Conservation (phyloP, 148 eudicot species). For the Drosera capensis region DNA sequence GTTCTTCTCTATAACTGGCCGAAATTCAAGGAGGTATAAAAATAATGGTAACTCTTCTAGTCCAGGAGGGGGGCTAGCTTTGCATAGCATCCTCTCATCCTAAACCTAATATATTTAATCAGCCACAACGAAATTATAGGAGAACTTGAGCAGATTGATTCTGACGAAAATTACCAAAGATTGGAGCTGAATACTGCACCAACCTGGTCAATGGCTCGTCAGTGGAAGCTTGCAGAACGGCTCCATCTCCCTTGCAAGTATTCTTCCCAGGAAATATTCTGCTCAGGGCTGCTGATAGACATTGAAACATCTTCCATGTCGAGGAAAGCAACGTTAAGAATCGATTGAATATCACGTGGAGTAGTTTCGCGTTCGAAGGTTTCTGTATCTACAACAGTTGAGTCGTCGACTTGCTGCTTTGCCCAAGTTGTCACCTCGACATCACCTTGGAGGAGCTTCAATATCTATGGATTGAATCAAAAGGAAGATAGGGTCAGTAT, state of each 20-base stretch:
- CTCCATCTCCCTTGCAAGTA: conserved; percentile 64
- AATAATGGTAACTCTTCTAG: no score
- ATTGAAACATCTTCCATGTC: conserved; percentile 32
- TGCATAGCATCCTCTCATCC: conserved; percentile 20
- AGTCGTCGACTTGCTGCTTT: conserved; percentile 29
- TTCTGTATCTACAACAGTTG: conserved; percentile 12
- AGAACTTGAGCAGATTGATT: not conserved
- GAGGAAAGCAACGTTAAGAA: conserved; percentile 36
- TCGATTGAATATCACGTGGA: conserved; percentile 34
- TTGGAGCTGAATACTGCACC: not conserved
- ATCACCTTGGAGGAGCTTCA: conserved; percentile 80
- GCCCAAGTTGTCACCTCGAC: conserved; percentile 55
- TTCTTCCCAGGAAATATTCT: conserved; percentile 40
- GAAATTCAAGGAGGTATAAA: no score
- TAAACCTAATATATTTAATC: conserved; percentile 4
- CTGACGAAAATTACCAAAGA: not conserved
- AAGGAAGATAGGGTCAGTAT: not conserved
- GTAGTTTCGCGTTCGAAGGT: conserved; percentile 26
- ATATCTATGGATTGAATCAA: conserved; percentile 28
- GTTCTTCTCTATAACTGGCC: no score
- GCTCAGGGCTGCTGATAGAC: conserved; percentile 41
- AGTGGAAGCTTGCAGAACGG: conserved; percentile 53
- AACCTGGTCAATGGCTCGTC: not conserved
- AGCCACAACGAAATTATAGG: not conserved
- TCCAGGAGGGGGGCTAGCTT: conserved; percentile 19